These are phyloP conservation scores for Pterocarpus santalinus DNA, from an alignment of 306 rosid genomes.

Conservation along the genomic window DNA sequence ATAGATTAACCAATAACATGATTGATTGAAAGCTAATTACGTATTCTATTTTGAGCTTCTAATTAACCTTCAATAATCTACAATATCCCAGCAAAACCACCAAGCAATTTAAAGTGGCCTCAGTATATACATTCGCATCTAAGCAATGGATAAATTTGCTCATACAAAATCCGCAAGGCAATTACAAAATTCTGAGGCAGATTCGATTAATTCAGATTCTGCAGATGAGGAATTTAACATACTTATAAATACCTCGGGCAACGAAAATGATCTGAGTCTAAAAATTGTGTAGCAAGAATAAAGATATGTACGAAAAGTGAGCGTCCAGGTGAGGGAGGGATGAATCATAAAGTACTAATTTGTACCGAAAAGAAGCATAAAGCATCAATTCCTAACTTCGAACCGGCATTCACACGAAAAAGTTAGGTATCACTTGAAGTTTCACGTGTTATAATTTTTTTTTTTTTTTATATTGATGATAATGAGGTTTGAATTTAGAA, in stretches of 20 bases:
- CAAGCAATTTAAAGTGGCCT: not conserved
- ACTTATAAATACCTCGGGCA: too few relatives aligned
- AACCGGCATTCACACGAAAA: not conserved
- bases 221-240: too few relatives aligned
- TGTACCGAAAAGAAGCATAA: not conserved
- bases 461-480: too few relatives aligned
- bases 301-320: not conserved
- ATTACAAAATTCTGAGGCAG: too few relatives aligned
- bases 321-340: not conserved
- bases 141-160: too few relatives aligned
- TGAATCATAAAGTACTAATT: not conserved
- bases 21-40: not conserved
- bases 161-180: too few relatives aligned
- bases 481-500: too few relatives aligned
- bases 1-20: not conserved
- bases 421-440: not conserved
- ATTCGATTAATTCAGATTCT: too few relatives aligned
- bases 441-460: not conserved
- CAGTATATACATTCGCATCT: too few relatives aligned
- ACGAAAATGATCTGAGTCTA: too few relatives aligned
- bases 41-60: too few relatives aligned
- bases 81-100: not conserved
- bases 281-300: not conserved
- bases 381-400: not conserved
- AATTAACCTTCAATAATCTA: not conserved